Base-by-base conservation (phyloP, 169 alveolate species). In the Fabrea salina region DNA sequence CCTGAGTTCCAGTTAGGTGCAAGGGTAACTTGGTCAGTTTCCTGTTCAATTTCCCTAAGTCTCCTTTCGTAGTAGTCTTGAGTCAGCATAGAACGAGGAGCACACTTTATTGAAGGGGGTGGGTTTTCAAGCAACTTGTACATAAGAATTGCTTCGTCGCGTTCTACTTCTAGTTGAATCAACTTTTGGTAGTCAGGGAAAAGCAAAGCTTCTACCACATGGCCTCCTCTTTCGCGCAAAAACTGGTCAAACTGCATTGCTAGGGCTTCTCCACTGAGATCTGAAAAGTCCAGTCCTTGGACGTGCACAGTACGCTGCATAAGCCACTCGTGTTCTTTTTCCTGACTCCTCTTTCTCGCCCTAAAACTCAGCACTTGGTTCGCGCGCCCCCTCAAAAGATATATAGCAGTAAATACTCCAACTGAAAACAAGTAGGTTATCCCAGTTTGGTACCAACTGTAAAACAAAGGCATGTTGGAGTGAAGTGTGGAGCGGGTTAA, bases 281-380 rank as follows among this genome's bases (percentile, higher is more conserved):
- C 91, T 19, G 86, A 47, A 11, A 84, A 79, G n/a, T 72, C 79
- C 11, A 86, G 71, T 19, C 91, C 91, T 64, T 89, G n/a, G 13
- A 86, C 82, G 56, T 86, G 91, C 13, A 86, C 57, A 33, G 91
- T 86, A 72, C 89, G 41, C 1, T 84, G 82, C 67, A 54, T 82
- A 6, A 86, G 79, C 91, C 89, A 82, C 40, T 82, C 89, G 61
- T 71, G 78, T 39, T 86, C 89, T 16, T 78, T 82, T 19, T 56
- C 82, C 37, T 49, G 75, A 5, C 61, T 79, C 43, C 54, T 68
- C 81, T 27, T 47, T 61, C 39, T 67, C 58, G 35, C 39, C 40
- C 49, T 61, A 56, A 25, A 43, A 56, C 44, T 77, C 68, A 27
- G 53, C 64, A 16, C 25, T 7, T 35, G 37, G 33, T 35, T 53